Base-by-base conservation (phyloP, 2,329 filamentous ascomycete species). In the Trichoderma koningiopsis region DNA sequence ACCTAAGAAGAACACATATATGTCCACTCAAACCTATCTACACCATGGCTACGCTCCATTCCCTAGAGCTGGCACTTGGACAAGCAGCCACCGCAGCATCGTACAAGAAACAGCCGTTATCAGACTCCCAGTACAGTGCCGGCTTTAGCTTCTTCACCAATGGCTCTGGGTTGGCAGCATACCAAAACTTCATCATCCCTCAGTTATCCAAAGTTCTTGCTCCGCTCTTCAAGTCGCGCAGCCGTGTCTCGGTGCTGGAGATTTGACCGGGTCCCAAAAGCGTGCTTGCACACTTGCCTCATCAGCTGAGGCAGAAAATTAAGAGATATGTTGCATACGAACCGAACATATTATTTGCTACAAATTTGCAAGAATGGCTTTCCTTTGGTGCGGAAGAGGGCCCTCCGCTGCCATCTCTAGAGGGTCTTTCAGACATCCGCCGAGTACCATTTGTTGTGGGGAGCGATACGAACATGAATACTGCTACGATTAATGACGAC, bases 181-280 rank as follows among this genome's bases (percentile, higher is more conserved):
- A 88, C 75, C 72, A 80, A 74, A 75, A 84, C 60, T 89, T 88
- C 75, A 82, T 88, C 37, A 77, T 84, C 55, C 84, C 86, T 58
- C 81, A 86, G 53, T 76, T 89, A 5, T 77, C 78, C 61, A 73
- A 76, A 43, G 70, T 85, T 0, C 72, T 89, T 2, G 60, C 67
- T 1, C 72, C 80, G 67, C 77, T 86, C 40, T 75, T 84, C 72
- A 73, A 77, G 43, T 83, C 82, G 6, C 80, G 79, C 35, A 61
- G 6, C 31, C 58, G 73, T 14, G 76, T 89, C 70, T 88, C 87
- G 4, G 82, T 84, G 19, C 79, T 90, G 6, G 88, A 90, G 72
- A 85, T 90, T 61, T 86, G 87, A 71, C 86, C 88, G 0, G 88
- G 88, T 10, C 83, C 85, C 0, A 80, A 83, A 75, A 89, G 81